Conservation (phyloP, 2,329 filamentous ascomycete species). For the Verticillium longisporum region DNA sequence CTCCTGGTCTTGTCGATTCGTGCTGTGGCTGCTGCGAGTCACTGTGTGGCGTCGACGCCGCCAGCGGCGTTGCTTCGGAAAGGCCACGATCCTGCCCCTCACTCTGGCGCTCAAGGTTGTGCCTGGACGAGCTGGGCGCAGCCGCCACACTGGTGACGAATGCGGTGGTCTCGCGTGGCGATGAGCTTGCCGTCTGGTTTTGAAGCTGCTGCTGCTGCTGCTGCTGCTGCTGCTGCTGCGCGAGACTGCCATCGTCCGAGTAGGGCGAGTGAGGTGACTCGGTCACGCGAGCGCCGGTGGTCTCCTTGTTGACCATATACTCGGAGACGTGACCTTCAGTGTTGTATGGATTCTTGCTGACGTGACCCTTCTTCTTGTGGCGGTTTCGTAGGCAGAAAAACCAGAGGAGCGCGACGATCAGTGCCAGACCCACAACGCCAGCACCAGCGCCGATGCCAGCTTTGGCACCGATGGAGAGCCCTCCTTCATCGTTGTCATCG, state of each 20-base stretch:
- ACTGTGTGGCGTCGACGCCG: constrained; percentile 2
- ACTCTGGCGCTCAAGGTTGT: neutral
- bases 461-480: constrained; percentile 34
- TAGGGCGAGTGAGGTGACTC: constrained; percentile 35
- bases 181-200: neutral
- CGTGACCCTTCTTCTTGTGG: constrained; percentile 20
- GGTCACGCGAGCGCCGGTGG: constrained; percentile 23
- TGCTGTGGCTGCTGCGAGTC: neutral
- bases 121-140: neutral
- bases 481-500: constrained; percentile 1
- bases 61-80: neutral
- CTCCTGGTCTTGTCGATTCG: constrained; percentile 7
- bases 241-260: constrained; percentile 30
- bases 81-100: neutral
- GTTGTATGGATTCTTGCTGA: constrained; percentile 18
- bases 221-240: constrained; percentile 1
- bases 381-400: constrained; percentile 27
- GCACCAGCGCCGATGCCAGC: constrained; percentile 40
- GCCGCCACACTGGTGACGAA: neutral
- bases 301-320: constrained; percentile 41
- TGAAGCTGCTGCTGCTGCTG: constrained; percentile 1
- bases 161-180: neutral
- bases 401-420: constrained; percentile 32
- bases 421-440: constrained; percentile 27
- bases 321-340: constrained; percentile 20